These are phyloP conservation scores for Mycena kentingensis DNA, from an alignment of 768 basidiomycete genomes.

Conservation along the genomic window DNA sequence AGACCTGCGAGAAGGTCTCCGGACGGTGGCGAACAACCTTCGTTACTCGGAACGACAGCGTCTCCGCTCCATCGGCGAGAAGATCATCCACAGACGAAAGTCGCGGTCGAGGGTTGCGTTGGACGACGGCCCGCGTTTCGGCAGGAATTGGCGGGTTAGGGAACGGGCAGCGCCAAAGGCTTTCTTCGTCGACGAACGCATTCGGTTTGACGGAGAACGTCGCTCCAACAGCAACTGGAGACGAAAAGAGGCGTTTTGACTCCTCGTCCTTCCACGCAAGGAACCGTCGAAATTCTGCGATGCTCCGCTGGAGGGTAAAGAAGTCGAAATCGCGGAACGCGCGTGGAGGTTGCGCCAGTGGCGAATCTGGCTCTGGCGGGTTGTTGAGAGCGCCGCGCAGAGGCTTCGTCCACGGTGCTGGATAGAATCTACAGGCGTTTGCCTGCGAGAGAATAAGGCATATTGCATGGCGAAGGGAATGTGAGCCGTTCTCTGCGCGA, in stretches of 20 bases:
- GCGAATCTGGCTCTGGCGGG: background rate
- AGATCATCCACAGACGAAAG: background rate
- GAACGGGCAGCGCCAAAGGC: background rate
- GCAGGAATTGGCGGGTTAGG: background rate
- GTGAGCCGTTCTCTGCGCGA: background rate
- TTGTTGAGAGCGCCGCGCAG: background rate
- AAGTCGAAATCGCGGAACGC: slow-evolving; percentile 3
- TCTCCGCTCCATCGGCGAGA: background rate
- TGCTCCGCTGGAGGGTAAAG: slow-evolving; percentile 2
- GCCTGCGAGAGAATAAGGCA: background rate
- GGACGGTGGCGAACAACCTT: background rate
- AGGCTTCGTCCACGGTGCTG: background rate
- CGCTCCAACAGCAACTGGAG: background rate
- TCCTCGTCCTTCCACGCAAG: background rate
- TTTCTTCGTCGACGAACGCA: background rate
- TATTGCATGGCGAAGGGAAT: background rate
- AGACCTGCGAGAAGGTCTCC: slow-evolving; percentile 3
- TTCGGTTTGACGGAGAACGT: background rate
- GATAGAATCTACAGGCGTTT: background rate
- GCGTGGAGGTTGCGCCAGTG: background rate
- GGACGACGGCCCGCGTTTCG: background rate
- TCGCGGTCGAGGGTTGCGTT: background rate
- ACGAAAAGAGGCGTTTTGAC: background rate
- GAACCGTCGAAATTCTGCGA: background rate
- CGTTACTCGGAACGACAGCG: slow-evolving; percentile 1